A percentile compares a stretch with the other conserved stretches of the same genome.
Conservation (phyloP, 2,329 filamentous ascomycete species). For the Drechslerella dactyloides region DNA sequence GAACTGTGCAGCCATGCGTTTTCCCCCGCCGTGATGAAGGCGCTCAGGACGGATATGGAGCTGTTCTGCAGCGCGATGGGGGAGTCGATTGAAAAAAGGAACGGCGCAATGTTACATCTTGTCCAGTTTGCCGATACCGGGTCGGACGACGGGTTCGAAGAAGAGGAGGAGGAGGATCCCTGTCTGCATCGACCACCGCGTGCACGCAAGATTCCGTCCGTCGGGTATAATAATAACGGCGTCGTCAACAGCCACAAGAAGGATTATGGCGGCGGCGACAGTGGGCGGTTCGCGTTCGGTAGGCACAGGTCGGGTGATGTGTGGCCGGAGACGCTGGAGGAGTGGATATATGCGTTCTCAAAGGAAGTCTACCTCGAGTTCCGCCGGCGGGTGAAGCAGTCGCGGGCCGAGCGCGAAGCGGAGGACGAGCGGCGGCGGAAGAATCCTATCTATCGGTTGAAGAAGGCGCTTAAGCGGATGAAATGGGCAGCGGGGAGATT, state of each 20-base stretch:
- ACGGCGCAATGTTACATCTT: conserved; percentile 5
- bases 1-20: conserved; percentile 27
- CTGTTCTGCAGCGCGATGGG: background rate
- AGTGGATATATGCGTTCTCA: conserved; percentile 20
- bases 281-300: too few species aligned
- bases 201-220: too few species aligned
- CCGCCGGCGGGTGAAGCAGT: conserved; percentile 8
- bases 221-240: too few species aligned
- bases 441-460: background rate
- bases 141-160: too few species aligned
- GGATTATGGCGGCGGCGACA: too few species aligned
- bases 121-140: background rate
- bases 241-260: too few species aligned
- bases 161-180: too few species aligned
- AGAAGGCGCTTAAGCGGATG: background rate
- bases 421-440: background rate
- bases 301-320: background rate
- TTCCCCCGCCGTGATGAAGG: background rate
- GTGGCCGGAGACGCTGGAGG: conserved; percentile 6
- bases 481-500: background rate
- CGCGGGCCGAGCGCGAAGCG: background rate
- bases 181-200: too few species aligned
- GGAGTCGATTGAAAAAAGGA: conserved; percentile 4
- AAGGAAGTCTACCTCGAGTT: conserved; percentile 10
- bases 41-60: conserved; percentile 2